Conservation (phyloP, 768 basidiomycete genomes). For the Cyclocybe aegerita region DNA sequence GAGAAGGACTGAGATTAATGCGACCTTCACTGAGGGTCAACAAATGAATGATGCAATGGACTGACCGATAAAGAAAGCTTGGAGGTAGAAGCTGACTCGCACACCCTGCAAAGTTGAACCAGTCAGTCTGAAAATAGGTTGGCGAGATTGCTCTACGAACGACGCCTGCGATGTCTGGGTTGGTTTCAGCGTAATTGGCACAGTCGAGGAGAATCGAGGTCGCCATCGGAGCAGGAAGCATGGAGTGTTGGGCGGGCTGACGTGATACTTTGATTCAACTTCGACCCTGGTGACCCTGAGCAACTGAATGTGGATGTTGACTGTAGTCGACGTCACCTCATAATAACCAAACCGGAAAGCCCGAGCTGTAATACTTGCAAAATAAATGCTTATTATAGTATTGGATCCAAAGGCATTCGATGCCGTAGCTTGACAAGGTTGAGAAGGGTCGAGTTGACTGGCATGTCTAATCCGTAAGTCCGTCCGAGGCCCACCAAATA, state of each 20-base stretch:
- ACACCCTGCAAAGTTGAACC: conserved; percentile 25
- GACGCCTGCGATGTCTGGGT: conserved; percentile 35
- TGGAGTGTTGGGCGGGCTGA: background rate
- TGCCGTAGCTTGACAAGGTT: conserved; percentile 61
- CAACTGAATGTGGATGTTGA: background rate
- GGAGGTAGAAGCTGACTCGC: conserved; percentile 30
- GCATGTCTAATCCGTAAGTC: conserved; percentile 55
- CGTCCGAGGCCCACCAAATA: conserved; percentile 68
- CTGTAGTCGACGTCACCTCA: background rate
- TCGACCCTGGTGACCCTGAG: no score
- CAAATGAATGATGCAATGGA: background rate
- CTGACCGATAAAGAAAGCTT: conserved; percentile 24
- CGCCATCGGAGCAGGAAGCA: background rate
- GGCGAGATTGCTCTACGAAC: conserved; percentile 12
- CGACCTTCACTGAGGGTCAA: background rate
- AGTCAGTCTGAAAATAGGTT: background rate
- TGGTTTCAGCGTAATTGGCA: conserved; percentile 18
- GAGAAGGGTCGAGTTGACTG: conserved; percentile 52
- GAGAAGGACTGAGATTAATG: conserved; percentile 28
- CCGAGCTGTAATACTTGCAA: background rate
- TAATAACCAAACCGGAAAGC: background rate
- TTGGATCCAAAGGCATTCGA: conserved; percentile 54
- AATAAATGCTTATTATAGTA: conserved; percentile 18
- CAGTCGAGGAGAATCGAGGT: conserved; percentile 5
- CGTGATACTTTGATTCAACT: background rate